phyloP scores from a whole-genome alignment of 441 rosid species.

The Hura crepitans region DNA sequence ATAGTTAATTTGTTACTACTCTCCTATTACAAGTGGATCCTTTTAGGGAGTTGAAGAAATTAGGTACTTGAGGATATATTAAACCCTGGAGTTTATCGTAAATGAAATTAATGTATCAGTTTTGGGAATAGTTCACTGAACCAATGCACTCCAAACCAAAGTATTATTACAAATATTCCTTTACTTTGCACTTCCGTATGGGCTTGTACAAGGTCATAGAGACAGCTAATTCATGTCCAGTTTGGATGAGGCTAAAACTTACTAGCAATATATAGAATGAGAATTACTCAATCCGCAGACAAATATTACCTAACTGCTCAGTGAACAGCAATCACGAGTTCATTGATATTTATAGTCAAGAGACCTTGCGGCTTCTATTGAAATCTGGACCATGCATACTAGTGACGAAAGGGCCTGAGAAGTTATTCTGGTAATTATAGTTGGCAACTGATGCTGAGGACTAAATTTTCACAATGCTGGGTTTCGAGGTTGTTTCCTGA shows the following conservation, averaged over 20 bases:
- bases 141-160: background rate
- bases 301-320: background rate
- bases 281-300: background rate
- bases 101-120: no score
- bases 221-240: background rate
- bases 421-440: background rate
- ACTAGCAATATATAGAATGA: background rate
- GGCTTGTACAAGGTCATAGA: background rate
- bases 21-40: background rate
- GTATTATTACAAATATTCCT: background rate
- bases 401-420: background rate
- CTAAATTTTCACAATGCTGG: background rate
- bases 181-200: background rate
- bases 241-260: background rate
- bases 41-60: background rate
- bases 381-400: background rate
- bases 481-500: background rate
- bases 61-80: background rate
- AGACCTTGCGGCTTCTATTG: conserved; percentile 1
- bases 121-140: background rate
- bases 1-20: background rate
- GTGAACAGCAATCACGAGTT: background rate
- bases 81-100: no score
- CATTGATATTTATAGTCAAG: background rate
- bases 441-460: background rate